Base-by-base conservation (phyloP, 2,329 filamentous ascomycete genomes). In the Lachnellula hyalina region DNA sequence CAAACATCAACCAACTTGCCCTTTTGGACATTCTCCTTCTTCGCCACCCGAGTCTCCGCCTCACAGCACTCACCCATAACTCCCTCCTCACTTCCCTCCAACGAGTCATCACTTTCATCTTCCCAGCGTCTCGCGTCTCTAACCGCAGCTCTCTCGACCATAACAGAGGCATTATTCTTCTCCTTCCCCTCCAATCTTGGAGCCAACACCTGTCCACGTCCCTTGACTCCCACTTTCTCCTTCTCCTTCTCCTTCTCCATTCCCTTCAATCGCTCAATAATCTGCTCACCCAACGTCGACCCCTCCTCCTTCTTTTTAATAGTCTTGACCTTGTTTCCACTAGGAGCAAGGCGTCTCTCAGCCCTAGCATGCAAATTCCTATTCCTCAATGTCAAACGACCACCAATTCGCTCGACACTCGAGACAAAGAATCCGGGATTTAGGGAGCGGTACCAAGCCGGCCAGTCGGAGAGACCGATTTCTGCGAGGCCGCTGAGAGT, bases 401-500 rank as follows among this genome's bases (percentile, higher is more conserved):
- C 17, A 4, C 9, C 25, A 9, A 28, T 42, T n/a, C 35, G 17
- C 11, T 46, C 41, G 15, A 40, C 38, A 40, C 59, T 53, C 42
- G 45, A 38, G 19, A 44, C 51, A 17, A 65, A 67, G 40, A 60
- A 65, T 3, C 60, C 63, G 3, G 59, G 56, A 44, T 67, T 67
- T 49, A 56, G 28, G 14, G 44, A 48, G 14, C 61, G 54, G 38
- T 62, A 80, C 78, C 78, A 81, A 1, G 56, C 56, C 1, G 78
- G 78, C 49, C 72, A 68, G 55, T 70, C 67, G 8, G 40, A 49
- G 9, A 81, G 69, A 0, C 77, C 76, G 21, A 77, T 70, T 52
- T 71, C 68, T 8, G 61, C 63, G 6, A 80, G 72, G 1, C 72
- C 75, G 15, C 67, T 67, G 4, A 56, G 32, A 0, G 73, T 75